These are phyloP conservation scores for Austroboletus novae-zelandiae DNA, from an alignment of 1,284 basidiomycete species.

Conservation along the genomic window DNA sequence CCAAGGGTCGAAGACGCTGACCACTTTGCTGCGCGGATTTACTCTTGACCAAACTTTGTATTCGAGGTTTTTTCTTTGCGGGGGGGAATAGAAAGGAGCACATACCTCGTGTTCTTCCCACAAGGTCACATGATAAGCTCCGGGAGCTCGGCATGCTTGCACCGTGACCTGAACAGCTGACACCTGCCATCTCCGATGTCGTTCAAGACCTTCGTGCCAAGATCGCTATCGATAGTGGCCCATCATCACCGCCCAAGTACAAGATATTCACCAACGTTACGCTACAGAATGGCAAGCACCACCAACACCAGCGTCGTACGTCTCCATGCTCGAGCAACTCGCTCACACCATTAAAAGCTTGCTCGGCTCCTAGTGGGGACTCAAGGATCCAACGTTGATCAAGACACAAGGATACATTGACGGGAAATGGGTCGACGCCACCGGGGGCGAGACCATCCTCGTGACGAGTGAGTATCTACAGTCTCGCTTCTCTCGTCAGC, in stretches of 20 bases:
- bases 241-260: not conserved
- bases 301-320: slow-evolving; percentile 23
- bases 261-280: slow-evolving; percentile 8
- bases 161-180: too few species aligned
- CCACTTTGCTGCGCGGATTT: not conserved
- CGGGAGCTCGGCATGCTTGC: too few species aligned
- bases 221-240: slow-evolving; percentile 5
- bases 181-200: slow-evolving; percentile 14
- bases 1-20: slow-evolving; percentile 32
- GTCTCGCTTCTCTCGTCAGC: not conserved
- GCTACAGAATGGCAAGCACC: slow-evolving; percentile 35
- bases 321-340: not conserved
- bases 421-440: slow-evolving; percentile 82
- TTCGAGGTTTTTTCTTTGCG: too few species aligned
- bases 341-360: not conserved
- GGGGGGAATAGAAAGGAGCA: too few species aligned
- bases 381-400: slow-evolving; percentile 75
- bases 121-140: too few species aligned
- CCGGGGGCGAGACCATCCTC: slow-evolving; percentile 64
- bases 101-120: too few species aligned
- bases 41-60: too few species aligned
- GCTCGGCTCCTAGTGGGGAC: slow-evolving; percentile 50
- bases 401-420: slow-evolving; percentile 76
- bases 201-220: slow-evolving; percentile 20
- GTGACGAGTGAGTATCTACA: slow-evolving; percentile 64